A percentile compares a stretch with the other conserved stretches of the same genome.
These are phyloP conservation scores for Hypoxylon sp. DNA, from an alignment of 2,329 filamentous ascomycete genomes.

Conservation along the genomic window DNA sequence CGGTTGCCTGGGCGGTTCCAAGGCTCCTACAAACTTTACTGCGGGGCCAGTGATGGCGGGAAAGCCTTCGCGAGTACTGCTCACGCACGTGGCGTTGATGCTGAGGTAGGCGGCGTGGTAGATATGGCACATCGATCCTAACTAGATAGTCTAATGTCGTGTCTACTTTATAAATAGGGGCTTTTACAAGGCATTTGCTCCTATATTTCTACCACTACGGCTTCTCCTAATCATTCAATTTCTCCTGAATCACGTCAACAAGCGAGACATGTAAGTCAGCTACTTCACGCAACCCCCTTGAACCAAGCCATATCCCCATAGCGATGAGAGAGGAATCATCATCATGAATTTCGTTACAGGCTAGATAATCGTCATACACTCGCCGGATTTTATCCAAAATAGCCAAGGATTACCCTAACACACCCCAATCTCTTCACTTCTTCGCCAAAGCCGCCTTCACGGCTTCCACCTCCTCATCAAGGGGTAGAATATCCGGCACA, in stretches of 20 bases:
- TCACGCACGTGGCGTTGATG: not conserved
- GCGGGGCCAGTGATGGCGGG: not conserved
- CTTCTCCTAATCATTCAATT: too few relatives aligned
- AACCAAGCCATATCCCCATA: not conserved
- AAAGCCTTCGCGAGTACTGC: not conserved
- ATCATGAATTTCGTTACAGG: not conserved
- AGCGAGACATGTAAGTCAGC: too few relatives aligned
- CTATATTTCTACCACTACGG: not conserved
- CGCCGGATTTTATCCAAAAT: too few relatives aligned
- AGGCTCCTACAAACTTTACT: not conserved
- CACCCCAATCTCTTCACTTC: not conserved
- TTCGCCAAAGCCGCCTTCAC: slow-evolving; percentile 52
- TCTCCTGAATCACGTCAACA: too few relatives aligned
- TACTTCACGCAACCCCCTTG: not conserved
- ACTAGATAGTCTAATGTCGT: not conserved
- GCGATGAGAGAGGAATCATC: not conserved
- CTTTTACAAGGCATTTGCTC: too few relatives aligned
- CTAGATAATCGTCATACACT: not conserved
- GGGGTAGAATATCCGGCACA: slow-evolving; percentile 81
- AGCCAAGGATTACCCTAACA: not conserved
- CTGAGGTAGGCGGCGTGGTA: not conserved
- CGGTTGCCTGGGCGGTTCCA: not conserved
- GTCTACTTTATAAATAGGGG: too few relatives aligned
- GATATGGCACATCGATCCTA: not conserved
- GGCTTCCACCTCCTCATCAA: slow-evolving; percentile 82